Evolutionary conservation across 2,329 filamentous ascomycete species (phyloP), one percentile per base, ranked within the genome.

Genomic region (Colletotrichum simmondsii): DNA sequence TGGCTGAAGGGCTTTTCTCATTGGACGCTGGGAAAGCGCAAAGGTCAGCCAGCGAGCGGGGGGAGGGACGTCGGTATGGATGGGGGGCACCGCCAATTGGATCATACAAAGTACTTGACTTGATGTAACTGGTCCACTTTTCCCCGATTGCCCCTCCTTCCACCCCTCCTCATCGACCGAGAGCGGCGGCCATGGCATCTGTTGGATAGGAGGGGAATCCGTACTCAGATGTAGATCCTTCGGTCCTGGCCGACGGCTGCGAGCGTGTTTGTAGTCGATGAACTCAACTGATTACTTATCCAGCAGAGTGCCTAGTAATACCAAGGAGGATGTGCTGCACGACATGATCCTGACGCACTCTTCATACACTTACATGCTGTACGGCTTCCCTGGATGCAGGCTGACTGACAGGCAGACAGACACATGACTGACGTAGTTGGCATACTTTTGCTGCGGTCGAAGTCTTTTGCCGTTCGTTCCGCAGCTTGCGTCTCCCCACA

Each of bases 311-410:
- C 32, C 32, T 35, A 35, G 53, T 14, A 42, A 37, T 42, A 49
- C 54, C 66, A 69, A 64, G 70, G 65, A 63, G 69, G 49, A n/a
- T 24, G 66, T 49, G 66, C 59, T 70, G 70, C 70, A 72, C 66
- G 70, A 72, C 70, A 72, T 61, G 60, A 30, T 35, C 49, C 60
- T 72, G 70, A 59, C 46, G 60, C 60, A 69, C 53, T 69, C 46
- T 56, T 42, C 65, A 46, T 46, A 52, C 58, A 58, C 42, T 49
- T 19, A 32, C 46, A 42, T 61, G 46, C 16, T 54, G 60, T 61
- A 57, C 49, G 35, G 57, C 57, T 57, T 57, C 68, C 70, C 46
- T 61, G 22, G 66, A 56, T 57, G 70, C 66, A 70, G 60, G 66
- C 66, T 61, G 46, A 61, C 66, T 65, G 60, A 28, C 70, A 65